Conservation (phyloP, 306 rosid species). For the Rosa chinensis region DNA sequence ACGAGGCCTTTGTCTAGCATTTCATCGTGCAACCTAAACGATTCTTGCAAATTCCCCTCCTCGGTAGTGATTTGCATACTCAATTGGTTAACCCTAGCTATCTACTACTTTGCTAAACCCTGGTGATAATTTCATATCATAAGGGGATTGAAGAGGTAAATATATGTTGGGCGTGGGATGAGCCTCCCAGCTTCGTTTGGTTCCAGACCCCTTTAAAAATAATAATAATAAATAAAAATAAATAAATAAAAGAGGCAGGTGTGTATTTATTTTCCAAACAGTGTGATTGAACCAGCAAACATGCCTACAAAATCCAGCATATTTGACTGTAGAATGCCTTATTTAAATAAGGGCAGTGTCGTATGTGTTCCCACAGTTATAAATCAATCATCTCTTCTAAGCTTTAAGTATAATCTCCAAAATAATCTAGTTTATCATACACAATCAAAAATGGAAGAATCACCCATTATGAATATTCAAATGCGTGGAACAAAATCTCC, state of each 20-base stretch:
- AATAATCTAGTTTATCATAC: neutral
- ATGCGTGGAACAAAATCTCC: neutral
- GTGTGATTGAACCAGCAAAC: neutral
- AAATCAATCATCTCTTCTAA: neutral
- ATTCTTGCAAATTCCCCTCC: constrained; percentile 67
- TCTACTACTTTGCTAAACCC: too few species aligned
- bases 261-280: neutral
- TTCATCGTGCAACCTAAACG: constrained; percentile 78
- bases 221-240: too few species aligned
- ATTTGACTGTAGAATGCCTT: neutral
- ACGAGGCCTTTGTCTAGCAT: constrained; percentile 79
- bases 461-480: neutral
- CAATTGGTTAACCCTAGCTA: too few species aligned
- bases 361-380: neutral
- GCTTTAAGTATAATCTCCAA: constrained; percentile 12
- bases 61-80: too few species aligned
- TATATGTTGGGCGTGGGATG: too few species aligned
- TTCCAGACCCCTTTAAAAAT: too few species aligned
- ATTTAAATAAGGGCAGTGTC: neutral
- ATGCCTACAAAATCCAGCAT: neutral
- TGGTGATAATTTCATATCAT: too few species aligned
- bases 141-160: too few species aligned
- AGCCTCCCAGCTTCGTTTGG: too few species aligned
- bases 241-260: too few species aligned
- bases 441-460: neutral